Percentiles rank a stretch among this genome's conserved stretches.
Conservation (phyloP, 73 alveolate species). For the Tetrahymena thermophila region DNA sequence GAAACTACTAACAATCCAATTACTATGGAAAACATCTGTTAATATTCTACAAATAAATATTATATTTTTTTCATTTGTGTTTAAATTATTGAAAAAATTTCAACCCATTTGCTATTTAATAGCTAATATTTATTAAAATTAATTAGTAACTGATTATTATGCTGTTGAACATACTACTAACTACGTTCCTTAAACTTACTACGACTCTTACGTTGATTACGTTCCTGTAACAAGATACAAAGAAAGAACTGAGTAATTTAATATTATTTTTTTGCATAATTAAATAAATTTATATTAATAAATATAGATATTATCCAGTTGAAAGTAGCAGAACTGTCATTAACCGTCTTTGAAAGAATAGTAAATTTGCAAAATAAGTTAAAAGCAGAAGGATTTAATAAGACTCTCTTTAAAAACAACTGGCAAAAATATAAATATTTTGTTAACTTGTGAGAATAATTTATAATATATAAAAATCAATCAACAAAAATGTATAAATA, state of each 20-base stretch:
- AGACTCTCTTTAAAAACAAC: neutral
- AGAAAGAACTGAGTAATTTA: slow-evolving; percentile 32
- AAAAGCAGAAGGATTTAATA: neutral
- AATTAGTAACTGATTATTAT: slow-evolving; percentile 32
- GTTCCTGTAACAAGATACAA: slow-evolving; percentile 23
- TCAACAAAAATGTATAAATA: too few species aligned
- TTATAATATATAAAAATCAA: too few species aligned
- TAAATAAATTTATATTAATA: neutral
- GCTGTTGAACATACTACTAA: slow-evolving; percentile 35
- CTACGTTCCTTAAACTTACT: slow-evolving; percentile 17
- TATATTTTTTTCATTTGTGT: too few species aligned
- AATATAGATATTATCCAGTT: neutral
- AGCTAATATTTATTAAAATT: neutral
- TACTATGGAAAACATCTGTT: too few species aligned
- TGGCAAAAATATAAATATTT: neutral
- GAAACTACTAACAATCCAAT: too few species aligned
- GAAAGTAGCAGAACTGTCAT: neutral
- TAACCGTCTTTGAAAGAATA: neutral
- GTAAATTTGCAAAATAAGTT: neutral
- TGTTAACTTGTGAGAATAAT: neutral
- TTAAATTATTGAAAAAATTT: neutral
- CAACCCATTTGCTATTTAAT: neutral
- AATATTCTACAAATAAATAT: too few species aligned
- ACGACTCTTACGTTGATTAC: slow-evolving; percentile 32
- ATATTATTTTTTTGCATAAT: neutral